phyloP scores from a whole-genome alignment of 371 early-diverging fungal species.

The Lichtheimia corymbifera region DNA sequence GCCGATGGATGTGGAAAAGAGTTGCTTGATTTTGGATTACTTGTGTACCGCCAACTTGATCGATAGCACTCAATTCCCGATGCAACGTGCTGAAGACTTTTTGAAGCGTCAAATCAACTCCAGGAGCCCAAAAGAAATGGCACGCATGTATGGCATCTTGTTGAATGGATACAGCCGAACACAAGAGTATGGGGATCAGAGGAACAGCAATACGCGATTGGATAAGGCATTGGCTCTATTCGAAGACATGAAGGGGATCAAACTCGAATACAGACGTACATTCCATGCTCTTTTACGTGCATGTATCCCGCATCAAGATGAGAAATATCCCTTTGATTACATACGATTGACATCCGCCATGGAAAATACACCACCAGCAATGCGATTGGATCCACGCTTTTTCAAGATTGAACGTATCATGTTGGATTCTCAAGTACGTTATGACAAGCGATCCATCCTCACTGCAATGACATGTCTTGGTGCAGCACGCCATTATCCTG shows the following conservation, averaged over 20 bases:
- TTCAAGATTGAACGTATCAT: constrained; percentile 50
- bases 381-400: constrained; percentile 34
- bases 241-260: constrained; percentile 12
- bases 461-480: constrained; percentile 44
- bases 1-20: constrained; percentile 23
- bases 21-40: constrained; percentile 38
- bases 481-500: constrained; percentile 33
- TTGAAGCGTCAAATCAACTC: constrained; percentile 10
- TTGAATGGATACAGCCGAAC: constrained; percentile 36
- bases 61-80: constrained; percentile 32
- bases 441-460: constrained; percentile 37
- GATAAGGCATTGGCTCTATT: constrained; percentile 36
- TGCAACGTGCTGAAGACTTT: constrained; percentile 32
- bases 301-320: constrained; percentile 36
- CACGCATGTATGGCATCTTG: constrained; percentile 22
- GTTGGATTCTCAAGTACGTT: constrained; percentile 34
- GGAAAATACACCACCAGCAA: constrained; percentile 6
- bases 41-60: constrained; percentile 35
- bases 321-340: constrained; percentile 37
- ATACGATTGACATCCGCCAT: constrained; percentile 21
- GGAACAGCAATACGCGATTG: constrained; percentile 25
- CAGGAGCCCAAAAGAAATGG: constrained; percentile 25
- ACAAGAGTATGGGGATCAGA: constrained; percentile 23
- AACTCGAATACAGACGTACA: constrained; percentile 11
- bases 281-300: constrained; percentile 43